These are phyloP conservation scores for Aspergillus cristatus DNA, from an alignment of 495 filamentous ascomycete species.

Conservation along the genomic window DNA sequence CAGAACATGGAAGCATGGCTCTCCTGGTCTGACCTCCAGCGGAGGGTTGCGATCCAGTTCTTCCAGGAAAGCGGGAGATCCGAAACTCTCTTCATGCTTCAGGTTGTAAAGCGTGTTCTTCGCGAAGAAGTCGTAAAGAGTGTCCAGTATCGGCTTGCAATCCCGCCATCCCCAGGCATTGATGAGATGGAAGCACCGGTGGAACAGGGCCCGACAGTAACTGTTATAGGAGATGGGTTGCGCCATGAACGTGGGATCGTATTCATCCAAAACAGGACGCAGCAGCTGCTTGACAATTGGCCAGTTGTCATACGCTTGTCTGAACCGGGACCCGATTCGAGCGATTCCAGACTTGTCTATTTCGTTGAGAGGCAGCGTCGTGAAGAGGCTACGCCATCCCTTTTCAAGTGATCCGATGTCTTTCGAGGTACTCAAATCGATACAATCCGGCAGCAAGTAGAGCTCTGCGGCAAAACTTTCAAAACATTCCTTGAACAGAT, in stretches of 20 bases:
- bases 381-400: constrained; percentile 66
- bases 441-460: constrained; percentile 2
- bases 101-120: constrained; percentile 63
- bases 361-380: constrained; percentile 64
- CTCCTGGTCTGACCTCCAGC: constrained; percentile 53
- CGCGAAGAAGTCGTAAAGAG: constrained; percentile 86
- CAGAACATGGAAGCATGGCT: constrained; percentile 89
- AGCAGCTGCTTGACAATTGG: constrained; percentile 54
- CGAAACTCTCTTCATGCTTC: constrained; percentile 63
- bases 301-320: constrained; percentile 60
- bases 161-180: constrained; percentile 78
- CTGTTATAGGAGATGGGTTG: constrained; percentile 63
- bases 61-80: constrained; percentile 72
- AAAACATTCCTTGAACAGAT: constrained; percentile 18
- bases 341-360: constrained; percentile 61
- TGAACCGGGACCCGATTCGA: constrained; percentile 46
- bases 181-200: constrained; percentile 71
- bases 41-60: constrained; percentile 54
- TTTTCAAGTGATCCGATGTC: constrained; percentile 55
- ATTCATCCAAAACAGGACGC: constrained; percentile 55
- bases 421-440: constrained; percentile 9
- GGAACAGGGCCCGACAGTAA: constrained; percentile 66
- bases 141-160: constrained; percentile 67
- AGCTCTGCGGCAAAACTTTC: constrained; percentile 46
- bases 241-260: constrained; percentile 41